These are phyloP conservation scores for Stereum hirsutum DNA, from an alignment of 1,284 basidiomycete genomes.

Conservation along the genomic window DNA sequence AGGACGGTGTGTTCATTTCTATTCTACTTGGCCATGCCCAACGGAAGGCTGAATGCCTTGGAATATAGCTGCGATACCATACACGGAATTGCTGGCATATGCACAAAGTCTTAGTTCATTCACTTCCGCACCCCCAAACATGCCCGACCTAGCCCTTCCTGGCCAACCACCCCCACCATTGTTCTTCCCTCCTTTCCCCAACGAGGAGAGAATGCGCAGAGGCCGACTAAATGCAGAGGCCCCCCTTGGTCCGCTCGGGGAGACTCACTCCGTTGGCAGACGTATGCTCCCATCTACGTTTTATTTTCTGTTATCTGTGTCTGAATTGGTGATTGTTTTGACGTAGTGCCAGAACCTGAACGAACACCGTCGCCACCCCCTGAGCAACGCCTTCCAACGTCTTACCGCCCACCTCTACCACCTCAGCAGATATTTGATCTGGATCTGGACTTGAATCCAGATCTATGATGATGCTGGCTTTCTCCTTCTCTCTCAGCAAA, in stretches of 20 bases:
- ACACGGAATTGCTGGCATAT: constrained; percentile 71
- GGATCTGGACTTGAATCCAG: constrained; percentile 73
- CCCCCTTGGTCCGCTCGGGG: constrained; percentile 64
- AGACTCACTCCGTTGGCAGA: constrained; percentile 69
- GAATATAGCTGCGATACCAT: constrained; percentile 73
- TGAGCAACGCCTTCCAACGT: constrained; percentile 41
- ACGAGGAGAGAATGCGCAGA: constrained; percentile 79
- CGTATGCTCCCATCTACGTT: constrained; percentile 31
- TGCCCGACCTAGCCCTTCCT: constrained; percentile 59
- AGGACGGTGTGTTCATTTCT: constrained; percentile 40
- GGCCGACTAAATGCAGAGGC: constrained; percentile 71
- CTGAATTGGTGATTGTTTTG: background rate
- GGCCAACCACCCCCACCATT: constrained; percentile 64
- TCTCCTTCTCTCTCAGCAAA: too few species aligned
- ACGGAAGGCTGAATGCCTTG: too few species aligned
- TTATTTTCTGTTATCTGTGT: background rate
- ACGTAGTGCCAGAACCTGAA: constrained; percentile 16
- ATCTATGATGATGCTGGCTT: too few species aligned
- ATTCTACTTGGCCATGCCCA: background rate
- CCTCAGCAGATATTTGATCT: constrained; percentile 58
- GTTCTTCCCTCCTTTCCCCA: constrained; percentile 81
- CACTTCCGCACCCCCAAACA: constrained; percentile 77
- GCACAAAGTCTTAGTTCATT: constrained; percentile 75
- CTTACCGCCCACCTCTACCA: constrained; percentile 60
- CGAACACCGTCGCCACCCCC: constrained; percentile 47